phyloP scores from a whole-genome alignment of 75 land plant species.

The Picea glauca region DNA sequence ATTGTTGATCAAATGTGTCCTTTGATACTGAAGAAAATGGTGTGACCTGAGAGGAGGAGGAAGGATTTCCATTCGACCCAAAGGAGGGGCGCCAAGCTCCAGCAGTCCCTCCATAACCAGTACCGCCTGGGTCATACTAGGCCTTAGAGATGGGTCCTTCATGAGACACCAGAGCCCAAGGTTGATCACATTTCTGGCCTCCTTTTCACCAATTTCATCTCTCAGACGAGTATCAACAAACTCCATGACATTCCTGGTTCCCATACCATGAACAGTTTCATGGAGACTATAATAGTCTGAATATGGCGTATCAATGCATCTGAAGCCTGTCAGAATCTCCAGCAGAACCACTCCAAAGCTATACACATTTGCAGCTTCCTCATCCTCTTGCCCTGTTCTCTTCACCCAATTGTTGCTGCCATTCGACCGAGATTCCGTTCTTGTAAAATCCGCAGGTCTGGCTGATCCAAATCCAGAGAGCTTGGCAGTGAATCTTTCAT shows the following conservation, averaged over 20 bases:
- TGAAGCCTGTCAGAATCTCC: slow-evolving; percentile 5
- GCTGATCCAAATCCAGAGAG: slow-evolving; percentile 7
- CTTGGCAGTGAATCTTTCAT: slow-evolving; percentile 13
- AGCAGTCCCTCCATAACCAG: slow-evolving; percentile 7
- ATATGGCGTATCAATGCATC: slow-evolving; percentile 12
- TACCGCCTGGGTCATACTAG: slow-evolving; percentile 1
- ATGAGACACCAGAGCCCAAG: slow-evolving; percentile 7
- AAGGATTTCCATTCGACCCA: slow-evolving; percentile 9
- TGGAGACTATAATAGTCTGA: slow-evolving; percentile 7
- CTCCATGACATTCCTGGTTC: not conserved
- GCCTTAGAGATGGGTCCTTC: slow-evolving; percentile 9
- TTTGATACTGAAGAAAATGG: not conserved
- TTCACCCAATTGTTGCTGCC: not conserved
- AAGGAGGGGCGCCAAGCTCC: not conserved
- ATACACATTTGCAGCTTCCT: not conserved
- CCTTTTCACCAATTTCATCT: not conserved
- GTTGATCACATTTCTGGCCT: slow-evolving; percentile 9
- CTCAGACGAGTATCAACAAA: slow-evolving; percentile 7
- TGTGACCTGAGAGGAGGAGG: slow-evolving; percentile 10
- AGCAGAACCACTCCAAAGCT: slow-evolving; percentile 11
- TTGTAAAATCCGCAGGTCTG: not conserved
- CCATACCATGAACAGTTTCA: slow-evolving; percentile 8
- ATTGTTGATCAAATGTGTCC: too few relatives aligned
- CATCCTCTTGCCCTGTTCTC: slow-evolving; percentile 5
- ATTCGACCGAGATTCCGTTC: not conserved